phyloP scores from a whole-genome alignment of 345 rosid genomes.

The Laguncularia racemosa region DNA sequence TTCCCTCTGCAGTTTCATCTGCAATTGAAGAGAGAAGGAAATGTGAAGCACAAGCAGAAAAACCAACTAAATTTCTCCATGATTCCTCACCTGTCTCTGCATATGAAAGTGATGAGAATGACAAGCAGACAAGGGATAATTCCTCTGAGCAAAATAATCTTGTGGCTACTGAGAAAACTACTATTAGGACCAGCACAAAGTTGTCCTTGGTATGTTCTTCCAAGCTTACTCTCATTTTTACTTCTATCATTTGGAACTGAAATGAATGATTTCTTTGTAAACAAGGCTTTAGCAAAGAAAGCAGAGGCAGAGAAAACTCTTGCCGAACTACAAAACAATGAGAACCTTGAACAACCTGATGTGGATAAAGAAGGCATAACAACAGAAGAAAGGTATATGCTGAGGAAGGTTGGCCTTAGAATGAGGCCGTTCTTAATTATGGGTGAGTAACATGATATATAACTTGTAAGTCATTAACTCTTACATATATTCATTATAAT shows the following conservation, averaged over 20 bases:
- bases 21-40: conserved; percentile 74
- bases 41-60: conserved; percentile 26
- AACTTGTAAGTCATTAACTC: not conserved
- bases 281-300: conserved; percentile 77
- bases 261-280: conserved; percentile 8
- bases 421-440: conserved; percentile 82
- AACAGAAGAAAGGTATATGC: conserved; percentile 88
- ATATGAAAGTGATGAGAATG: conserved; percentile 14
- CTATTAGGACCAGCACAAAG: conserved; percentile 49
- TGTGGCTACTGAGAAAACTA: conserved; percentile 41
- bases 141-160: conserved; percentile 24
- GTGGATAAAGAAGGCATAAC: conserved; percentile 77
- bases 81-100: conserved; percentile 10
- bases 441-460: conserved; percentile 42
- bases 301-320: conserved; percentile 70
- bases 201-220: conserved; percentile 57
- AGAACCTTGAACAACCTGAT: conserved; percentile 43
- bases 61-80: conserved; percentile 16
- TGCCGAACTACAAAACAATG: conserved; percentile 41
- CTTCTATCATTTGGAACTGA: conserved; percentile 9
- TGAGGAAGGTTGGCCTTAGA: conserved; percentile 83
- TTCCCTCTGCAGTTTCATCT: conserved; percentile 77
- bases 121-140: conserved; percentile 14
- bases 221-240: conserved; percentile 8
- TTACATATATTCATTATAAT: too few species aligned